Evolutionary conservation across 805 yeast genomes (phyloP).

Genomic region (Pichia exigua): DNA sequence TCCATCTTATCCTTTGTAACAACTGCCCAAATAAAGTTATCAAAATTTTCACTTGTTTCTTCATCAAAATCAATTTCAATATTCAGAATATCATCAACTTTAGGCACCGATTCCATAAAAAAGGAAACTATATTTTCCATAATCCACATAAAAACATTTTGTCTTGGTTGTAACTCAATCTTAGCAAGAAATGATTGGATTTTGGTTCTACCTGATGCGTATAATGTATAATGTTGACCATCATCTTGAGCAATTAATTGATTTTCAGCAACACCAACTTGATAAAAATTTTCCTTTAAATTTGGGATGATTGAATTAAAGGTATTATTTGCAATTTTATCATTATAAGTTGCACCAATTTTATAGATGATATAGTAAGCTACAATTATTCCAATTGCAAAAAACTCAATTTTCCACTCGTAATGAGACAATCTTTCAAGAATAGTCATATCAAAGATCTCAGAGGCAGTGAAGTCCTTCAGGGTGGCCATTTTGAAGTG

Average conservation of each 20-base stretch:
- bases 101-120: conserved; percentile 46
- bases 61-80: conserved; percentile 50
- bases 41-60: conserved; percentile 37
- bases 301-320: conserved; percentile 39
- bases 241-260: conserved; percentile 52
- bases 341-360: conserved; percentile 55
- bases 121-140: conserved; percentile 56
- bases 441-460: conserved; percentile 51
- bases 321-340: conserved; percentile 44
- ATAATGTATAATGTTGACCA: conserved; percentile 52
- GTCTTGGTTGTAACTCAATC: conserved; percentile 68
- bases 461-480: conserved; percentile 29
- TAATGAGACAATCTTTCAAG: conserved; percentile 49
- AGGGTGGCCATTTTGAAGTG: background rate
- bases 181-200: conserved; percentile 55
- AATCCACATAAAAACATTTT: conserved; percentile 61
- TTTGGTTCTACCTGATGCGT: conserved; percentile 85
- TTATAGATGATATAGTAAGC: conserved; percentile 43
- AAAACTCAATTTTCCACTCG: conserved; percentile 72
- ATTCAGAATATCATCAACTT: conserved; percentile 53
- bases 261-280: conserved; percentile 53
- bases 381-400: conserved; percentile 44
- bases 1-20: conserved; percentile 83
- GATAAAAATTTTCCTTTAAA: conserved; percentile 63
- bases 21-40: conserved; percentile 72